Evolutionary conservation across 495 filamentous ascomycete species (phyloP).

Genomic region (Glonium stellatum): DNA sequence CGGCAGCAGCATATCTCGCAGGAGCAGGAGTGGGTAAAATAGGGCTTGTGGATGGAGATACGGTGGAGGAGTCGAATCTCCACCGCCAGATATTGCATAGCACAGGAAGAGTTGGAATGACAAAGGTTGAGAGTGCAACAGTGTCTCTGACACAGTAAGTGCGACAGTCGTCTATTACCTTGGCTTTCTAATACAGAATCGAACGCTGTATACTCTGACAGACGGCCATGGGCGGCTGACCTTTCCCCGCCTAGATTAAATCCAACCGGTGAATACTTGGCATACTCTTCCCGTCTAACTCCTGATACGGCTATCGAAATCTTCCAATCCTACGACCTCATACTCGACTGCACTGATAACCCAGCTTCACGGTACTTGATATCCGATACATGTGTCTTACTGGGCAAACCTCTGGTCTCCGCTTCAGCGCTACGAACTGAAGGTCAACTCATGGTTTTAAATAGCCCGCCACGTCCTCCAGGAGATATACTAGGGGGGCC

Average conservation of each 20-base stretch:
- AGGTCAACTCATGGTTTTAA: constrained; percentile 83
- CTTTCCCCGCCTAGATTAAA: constrained; percentile 50
- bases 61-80: constrained; percentile 82
- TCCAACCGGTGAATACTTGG: constrained; percentile 54
- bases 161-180: background rate
- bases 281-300: constrained; percentile 54
- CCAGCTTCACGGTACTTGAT: constrained; percentile 87
- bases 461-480: constrained; percentile 51
- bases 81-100: constrained; percentile 85
- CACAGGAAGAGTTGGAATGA: constrained; percentile 60
- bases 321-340: constrained; percentile 65
- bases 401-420: constrained; percentile 73
- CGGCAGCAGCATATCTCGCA: constrained; percentile 81
- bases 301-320: constrained; percentile 57
- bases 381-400: constrained; percentile 77
- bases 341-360: constrained; percentile 92
- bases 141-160: constrained; percentile 57
- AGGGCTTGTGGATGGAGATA: constrained; percentile 81
- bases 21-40: constrained; percentile 79
- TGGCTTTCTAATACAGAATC: background rate
- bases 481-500: constrained; percentile 54
- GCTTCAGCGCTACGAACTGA: constrained; percentile 81
- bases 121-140: constrained; percentile 76
- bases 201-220: too few relatives aligned
- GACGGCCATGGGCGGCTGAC: background rate